Percentiles rank a stretch among this genome's conserved stretches.
Conservation (phyloP, 768 basidiomycete genomes). For the Mycena maculata region DNA sequence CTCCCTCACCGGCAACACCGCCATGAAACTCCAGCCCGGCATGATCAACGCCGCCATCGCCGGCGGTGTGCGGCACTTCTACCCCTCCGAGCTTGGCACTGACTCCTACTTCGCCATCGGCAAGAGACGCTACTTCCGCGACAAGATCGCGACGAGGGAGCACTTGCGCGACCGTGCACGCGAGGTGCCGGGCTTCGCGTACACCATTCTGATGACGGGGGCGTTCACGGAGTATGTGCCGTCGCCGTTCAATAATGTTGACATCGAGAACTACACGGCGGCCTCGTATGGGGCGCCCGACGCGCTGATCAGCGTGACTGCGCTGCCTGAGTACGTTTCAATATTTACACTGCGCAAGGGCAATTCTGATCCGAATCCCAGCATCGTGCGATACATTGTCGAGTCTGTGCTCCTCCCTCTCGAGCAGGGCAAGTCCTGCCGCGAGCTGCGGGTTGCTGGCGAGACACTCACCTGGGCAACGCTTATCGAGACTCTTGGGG, state of each 20-base stretch:
- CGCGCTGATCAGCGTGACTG: slow-evolving; percentile 4
- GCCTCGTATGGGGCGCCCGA: slow-evolving; percentile 10
- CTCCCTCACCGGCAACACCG: slow-evolving; percentile 13
- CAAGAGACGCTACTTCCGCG: slow-evolving; percentile 17
- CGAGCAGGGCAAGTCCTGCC: not conserved
- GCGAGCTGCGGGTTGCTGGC: slow-evolving; percentile 7
- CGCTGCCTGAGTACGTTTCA: not conserved
- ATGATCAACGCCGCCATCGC: slow-evolving; percentile 16
- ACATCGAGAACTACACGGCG: slow-evolving; percentile 12
- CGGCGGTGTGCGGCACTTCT: slow-evolving; percentile 15
- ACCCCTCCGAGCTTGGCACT: slow-evolving; percentile 12
- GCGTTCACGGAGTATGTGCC: slow-evolving; percentile 7
- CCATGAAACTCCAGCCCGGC: slow-evolving; percentile 16
- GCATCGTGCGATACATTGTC: slow-evolving; percentile 7
- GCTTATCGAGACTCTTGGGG: not conserved
- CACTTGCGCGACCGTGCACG: slow-evolving; percentile 5
- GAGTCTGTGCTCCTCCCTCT: slow-evolving; percentile 11
- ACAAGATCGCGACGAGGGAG: slow-evolving; percentile 13
- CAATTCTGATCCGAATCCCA: no score
- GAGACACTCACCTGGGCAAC: slow-evolving; percentile 5
- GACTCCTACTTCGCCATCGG: slow-evolving; percentile 4
- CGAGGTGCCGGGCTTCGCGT: not conserved
- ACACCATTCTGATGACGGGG: slow-evolving; percentile 6
- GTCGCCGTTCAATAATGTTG: slow-evolving; percentile 8
- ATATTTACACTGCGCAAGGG: not conserved